phyloP scores from a whole-genome alignment of 2,329 filamentous ascomycete species.

The Pseudodiploospora longispora region DNA sequence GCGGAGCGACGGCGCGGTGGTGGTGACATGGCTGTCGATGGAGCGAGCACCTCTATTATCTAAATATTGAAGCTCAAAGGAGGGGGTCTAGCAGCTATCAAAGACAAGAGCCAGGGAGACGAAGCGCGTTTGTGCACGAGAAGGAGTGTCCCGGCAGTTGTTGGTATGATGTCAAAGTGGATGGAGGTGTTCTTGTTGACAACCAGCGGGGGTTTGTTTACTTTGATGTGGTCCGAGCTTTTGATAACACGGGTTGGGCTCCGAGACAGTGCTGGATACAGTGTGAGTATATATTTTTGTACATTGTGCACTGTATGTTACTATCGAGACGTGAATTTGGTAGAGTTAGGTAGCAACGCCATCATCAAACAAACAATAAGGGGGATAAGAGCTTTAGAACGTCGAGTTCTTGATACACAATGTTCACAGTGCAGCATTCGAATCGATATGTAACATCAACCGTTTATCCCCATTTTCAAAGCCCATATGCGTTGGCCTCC shows the following conservation, averaged over 20 bases:
- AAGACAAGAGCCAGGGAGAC: not conserved
- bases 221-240: conserved; percentile 13
- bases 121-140: conserved; percentile 4
- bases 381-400: no score
- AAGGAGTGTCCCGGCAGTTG: conserved; percentile 8
- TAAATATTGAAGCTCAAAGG: not conserved
- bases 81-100: no score
- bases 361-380: no score
- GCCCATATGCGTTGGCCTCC: no score
- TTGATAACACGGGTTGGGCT: conserved; percentile 2
- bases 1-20: conserved; percentile 37
- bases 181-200: conserved; percentile 13
- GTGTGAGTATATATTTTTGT: no score
- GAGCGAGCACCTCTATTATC: not conserved
- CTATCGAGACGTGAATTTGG: no score
- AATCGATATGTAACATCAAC: no score
- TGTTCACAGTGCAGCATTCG: no score
- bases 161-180: conserved; percentile 13
- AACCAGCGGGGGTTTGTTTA: conserved; percentile 18
- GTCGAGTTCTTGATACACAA: no score
- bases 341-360: no score
- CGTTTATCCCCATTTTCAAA: no score
- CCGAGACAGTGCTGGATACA: not conserved
- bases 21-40: conserved; percentile 25
- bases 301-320: no score